Percentiles rank a stretch among this genome's conserved stretches.
Evolutionary conservation across 495 filamentous ascomycete species (phyloP).

Genomic region (Penicillium maclennaniae): DNA sequence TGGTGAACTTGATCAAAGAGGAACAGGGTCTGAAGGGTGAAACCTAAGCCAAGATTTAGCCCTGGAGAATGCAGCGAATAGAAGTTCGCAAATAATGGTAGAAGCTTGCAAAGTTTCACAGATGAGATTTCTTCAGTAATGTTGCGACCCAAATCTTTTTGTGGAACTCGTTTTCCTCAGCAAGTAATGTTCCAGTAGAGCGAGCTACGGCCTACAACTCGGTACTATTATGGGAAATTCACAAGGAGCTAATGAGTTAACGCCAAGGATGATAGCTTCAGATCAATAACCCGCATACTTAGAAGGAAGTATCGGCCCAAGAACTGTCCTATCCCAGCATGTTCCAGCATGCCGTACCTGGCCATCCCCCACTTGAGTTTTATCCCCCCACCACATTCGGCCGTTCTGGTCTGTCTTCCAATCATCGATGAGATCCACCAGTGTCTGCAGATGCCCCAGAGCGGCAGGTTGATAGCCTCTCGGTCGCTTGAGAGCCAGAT

Average conservation of each 20-base stretch:
- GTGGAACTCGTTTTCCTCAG: too few relatives aligned
- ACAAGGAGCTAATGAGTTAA: too few relatives aligned
- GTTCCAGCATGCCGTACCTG: constrained; percentile 15
- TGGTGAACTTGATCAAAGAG: constrained; percentile 32
- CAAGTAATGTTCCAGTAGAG: too few relatives aligned
- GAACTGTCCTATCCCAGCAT: background rate
- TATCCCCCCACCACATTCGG: constrained; percentile 45
- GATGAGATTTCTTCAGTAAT: background rate
- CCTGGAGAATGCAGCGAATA: too few relatives aligned
- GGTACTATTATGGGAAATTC: too few relatives aligned
- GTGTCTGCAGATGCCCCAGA: constrained; percentile 43
- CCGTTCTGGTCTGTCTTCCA: constrained; percentile 29
- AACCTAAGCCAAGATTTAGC: too few relatives aligned
- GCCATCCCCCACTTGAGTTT: constrained; percentile 11
- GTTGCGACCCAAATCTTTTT: too few relatives aligned
- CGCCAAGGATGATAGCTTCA: background rate
- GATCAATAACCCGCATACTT: constrained; percentile 3
- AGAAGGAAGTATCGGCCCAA: constrained; percentile 7
- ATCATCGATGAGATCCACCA: constrained; percentile 44
- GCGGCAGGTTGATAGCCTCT: constrained; percentile 38
- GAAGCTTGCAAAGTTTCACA: too few relatives aligned
- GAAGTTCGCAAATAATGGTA: too few relatives aligned
- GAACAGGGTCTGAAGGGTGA: background rate
- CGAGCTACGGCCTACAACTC: too few relatives aligned
- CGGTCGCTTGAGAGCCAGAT: constrained; percentile 31